phyloP scores from a whole-genome alignment of 2,329 filamentous ascomycete genomes.

The Fusarium keratoplasticum region DNA sequence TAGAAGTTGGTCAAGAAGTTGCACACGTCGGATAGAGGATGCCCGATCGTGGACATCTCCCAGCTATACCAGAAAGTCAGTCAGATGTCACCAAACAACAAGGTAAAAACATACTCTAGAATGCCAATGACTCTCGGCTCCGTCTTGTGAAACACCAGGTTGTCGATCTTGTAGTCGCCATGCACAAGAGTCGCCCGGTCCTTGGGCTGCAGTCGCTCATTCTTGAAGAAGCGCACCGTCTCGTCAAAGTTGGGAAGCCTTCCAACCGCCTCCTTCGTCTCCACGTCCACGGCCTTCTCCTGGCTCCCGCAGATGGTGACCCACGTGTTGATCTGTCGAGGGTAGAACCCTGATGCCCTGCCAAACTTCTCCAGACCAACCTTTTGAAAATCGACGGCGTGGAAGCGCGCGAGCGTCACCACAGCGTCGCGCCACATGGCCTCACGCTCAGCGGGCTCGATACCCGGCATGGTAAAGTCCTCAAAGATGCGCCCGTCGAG shows the following conservation, averaged over 20 bases:
- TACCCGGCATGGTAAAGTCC: slow-evolving; percentile 83
- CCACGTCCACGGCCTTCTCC: slow-evolving; percentile 78
- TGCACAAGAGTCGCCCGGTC: slow-evolving; percentile 87
- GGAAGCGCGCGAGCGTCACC: slow-evolving; percentile 85
- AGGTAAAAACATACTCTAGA: slow-evolving; percentile 71
- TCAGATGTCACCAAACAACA: background rate
- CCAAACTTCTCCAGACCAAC: slow-evolving; percentile 82
- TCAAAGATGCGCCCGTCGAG: slow-evolving; percentile 94
- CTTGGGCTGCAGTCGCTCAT: slow-evolving; percentile 75
- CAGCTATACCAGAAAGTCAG: slow-evolving; percentile 64
- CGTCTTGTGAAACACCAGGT: slow-evolving; percentile 89
- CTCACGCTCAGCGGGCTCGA: slow-evolving; percentile 74
- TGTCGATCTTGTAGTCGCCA: slow-evolving; percentile 97
- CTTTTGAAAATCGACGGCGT: slow-evolving; percentile 74
- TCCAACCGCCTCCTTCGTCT: slow-evolving; percentile 81
- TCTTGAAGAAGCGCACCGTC: slow-evolving; percentile 81
- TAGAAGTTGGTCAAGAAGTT: slow-evolving; percentile 72
- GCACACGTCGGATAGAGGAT: slow-evolving; percentile 89
- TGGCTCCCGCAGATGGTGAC: slow-evolving; percentile 82
- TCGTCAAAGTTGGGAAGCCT: slow-evolving; percentile 86
- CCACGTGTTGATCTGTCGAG: slow-evolving; percentile 87
- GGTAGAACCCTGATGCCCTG: slow-evolving; percentile 81
- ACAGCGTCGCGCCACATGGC: slow-evolving; percentile 90
- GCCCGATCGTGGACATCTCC: slow-evolving; percentile 99
- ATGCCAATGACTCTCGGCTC: slow-evolving; percentile 91